These are phyloP conservation scores for Emericellopsis cladophorae DNA, from an alignment of 2,329 filamentous ascomycete species.

Conservation along the genomic window DNA sequence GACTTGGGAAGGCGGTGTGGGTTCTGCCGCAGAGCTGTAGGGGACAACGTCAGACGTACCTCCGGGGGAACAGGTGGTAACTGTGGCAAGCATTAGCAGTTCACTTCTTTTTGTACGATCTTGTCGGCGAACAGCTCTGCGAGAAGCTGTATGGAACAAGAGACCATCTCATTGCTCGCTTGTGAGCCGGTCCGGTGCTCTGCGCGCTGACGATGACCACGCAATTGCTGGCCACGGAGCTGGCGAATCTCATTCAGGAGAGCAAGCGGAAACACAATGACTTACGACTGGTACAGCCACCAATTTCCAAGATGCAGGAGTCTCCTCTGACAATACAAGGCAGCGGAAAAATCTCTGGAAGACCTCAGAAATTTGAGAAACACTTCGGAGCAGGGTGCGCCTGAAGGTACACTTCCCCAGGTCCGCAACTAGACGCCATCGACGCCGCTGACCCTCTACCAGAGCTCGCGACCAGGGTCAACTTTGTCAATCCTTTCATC, in stretches of 20 bases:
- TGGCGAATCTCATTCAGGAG: conserved; percentile 85
- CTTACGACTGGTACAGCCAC: conserved; percentile 55
- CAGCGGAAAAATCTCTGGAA: conserved; percentile 84
- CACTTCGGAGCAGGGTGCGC: conserved; percentile 22
- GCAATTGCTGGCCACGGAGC: conserved; percentile 77
- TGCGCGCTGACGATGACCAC: conserved; percentile 59
- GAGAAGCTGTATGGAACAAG: conserved; percentile 5
- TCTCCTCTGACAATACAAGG: conserved; percentile 31
- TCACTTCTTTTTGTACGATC: too few relatives aligned
- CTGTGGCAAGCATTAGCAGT: too few relatives aligned
- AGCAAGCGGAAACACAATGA: conserved; percentile 92
- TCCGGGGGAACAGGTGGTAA: too few relatives aligned
- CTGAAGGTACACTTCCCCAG: conserved; percentile 15
- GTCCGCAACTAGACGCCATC: background rate
- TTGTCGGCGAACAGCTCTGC: too few relatives aligned
- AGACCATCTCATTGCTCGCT: background rate
- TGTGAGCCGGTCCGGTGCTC: background rate
- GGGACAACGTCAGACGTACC: too few relatives aligned
- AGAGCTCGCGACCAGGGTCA: conserved; percentile 73
- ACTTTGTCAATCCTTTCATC: conserved; percentile 88
- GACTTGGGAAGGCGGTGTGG: too few relatives aligned
- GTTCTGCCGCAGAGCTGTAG: too few relatives aligned
- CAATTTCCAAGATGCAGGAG: background rate
- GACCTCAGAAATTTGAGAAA: conserved; percentile 54
- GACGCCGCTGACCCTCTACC: conserved; percentile 9